A percentile compares a stretch with the other conserved stretches of the same genome.
Evolutionary conservation across 352 stramenopile species (phyloP).

Genomic region (Phytophthora aleatoria): DNA sequence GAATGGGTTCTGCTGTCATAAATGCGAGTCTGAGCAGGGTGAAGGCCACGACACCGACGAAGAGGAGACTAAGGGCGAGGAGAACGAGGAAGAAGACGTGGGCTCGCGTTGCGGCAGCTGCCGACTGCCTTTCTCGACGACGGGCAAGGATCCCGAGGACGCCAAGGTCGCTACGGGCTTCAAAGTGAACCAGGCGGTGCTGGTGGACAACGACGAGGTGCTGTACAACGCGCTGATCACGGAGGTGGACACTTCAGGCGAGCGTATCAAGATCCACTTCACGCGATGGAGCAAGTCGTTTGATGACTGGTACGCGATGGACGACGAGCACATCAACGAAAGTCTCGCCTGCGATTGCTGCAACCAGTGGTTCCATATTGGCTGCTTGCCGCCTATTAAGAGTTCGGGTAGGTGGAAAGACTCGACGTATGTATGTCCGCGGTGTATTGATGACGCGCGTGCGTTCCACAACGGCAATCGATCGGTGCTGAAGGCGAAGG

Average conservation of each 20-base stretch:
- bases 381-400: constrained; percentile 84
- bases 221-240: constrained; percentile 89
- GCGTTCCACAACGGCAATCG: constrained; percentile 72
- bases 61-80: constrained; percentile 41
- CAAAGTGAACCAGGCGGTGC: constrained; percentile 82
- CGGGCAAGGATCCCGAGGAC: constrained; percentile 33
- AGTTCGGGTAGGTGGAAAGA: constrained; percentile 85
- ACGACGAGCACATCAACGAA: constrained; percentile 90
- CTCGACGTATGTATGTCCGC: constrained; percentile 84
- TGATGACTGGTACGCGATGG: constrained; percentile 90
- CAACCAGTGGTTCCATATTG: constrained; percentile 90
- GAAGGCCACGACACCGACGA: constrained; percentile 59
- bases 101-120: constrained; percentile 75
- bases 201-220: constrained; percentile 88
- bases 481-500: constrained; percentile 53
- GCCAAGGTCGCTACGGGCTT: constrained; percentile 40
- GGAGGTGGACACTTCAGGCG: constrained; percentile 68
- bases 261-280: constrained; percentile 90
- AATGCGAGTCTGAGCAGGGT: constrained; percentile 72
- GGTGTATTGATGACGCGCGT: constrained; percentile 78
- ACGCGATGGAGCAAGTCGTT: constrained; percentile 88
- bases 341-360: constrained; percentile 89
- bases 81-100: constrained; percentile 51
- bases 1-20: constrained; percentile 77
- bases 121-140: constrained; percentile 55